Evolutionary conservation across 2,329 filamentous ascomycete genomes (phyloP), one percentile per base, ranked within the genome.

Genomic region (Myotisia sp.): DNA sequence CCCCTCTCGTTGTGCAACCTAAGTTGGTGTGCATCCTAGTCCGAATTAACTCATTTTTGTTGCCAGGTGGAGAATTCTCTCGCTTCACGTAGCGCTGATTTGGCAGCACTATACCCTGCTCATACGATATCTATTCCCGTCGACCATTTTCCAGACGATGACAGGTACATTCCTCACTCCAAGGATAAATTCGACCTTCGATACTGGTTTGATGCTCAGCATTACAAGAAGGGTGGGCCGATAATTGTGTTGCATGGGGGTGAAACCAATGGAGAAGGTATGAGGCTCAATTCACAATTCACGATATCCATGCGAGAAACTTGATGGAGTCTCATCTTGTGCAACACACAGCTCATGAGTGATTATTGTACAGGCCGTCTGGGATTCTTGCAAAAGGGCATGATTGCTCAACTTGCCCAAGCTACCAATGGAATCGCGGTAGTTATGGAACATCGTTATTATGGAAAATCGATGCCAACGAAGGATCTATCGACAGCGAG

Each of bases 381-480:
- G 12, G 68, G 70, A 0, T 87, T 70, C 49, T 59, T 92, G 6
- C 73, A 85, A 44, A 81, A 90, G 52, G 84, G 84, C 34, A 78
- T 92, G 34, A 64, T 83, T 0, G 66, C 74, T 22, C 68, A 82
- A 43, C 64, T 92, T 12, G 70, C 77, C 3, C 62, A 76, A 45
- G 78, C 77, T 1, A 82, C 79, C 0, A 62, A 74, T 37, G 84
- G 84, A 1, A 59, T 92, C 17, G 82, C 76, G 3, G 78, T 92
- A 2, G 70, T 92, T 29, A 67, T 92, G 2, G 84, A 92, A 59
- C 84, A 92, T 50, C 73, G 84, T 19, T 92, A 92, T 63, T 92
- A 92, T 50, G 84, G 84, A 37, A 67, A 65, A 8, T 86, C 79
- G 51, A 75, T 77, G 36, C 82, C 83, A 0, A 70, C 71, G 0